phyloP scores from a whole-genome alignment of 495 filamentous ascomycete genomes.

The Penicillium diatomitis region DNA sequence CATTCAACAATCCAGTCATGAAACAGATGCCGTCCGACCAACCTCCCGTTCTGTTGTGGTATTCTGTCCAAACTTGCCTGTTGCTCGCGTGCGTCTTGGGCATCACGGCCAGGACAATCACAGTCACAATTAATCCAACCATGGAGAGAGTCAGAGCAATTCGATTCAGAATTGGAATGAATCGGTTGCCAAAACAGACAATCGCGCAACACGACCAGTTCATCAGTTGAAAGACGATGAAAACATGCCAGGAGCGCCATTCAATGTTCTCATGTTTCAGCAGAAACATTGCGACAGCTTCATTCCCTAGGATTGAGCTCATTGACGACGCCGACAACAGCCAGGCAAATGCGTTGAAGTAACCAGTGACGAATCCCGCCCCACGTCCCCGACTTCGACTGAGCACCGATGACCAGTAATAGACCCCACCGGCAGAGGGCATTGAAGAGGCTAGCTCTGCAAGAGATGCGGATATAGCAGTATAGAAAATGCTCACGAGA shows the following conservation, averaged over 20 bases:
- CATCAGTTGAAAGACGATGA: slow-evolving; percentile 54
- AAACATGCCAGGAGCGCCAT: slow-evolving; percentile 63
- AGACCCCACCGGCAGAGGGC: slow-evolving; percentile 72
- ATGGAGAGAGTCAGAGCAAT: slow-evolving; percentile 55
- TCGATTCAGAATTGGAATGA: slow-evolving; percentile 54
- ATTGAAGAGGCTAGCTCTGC: slow-evolving; percentile 67
- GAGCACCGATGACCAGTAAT: slow-evolving; percentile 71
- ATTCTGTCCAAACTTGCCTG: slow-evolving; percentile 51
- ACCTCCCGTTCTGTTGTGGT: slow-evolving; percentile 57
- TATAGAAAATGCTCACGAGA: slow-evolving; percentile 33
- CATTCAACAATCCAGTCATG: slow-evolving; percentile 64
- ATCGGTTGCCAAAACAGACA: slow-evolving; percentile 58
- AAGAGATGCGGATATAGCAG: slow-evolving; percentile 36
- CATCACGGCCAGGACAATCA: slow-evolving; percentile 65
- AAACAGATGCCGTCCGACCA: slow-evolving; percentile 59
- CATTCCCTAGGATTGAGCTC: slow-evolving; percentile 54
- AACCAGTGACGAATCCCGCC: slow-evolving; percentile 63
- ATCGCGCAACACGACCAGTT: slow-evolving; percentile 52
- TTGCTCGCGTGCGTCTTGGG: slow-evolving; percentile 50
- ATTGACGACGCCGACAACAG: slow-evolving; percentile 58
- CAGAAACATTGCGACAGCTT: slow-evolving; percentile 58
- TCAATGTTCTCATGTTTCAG: slow-evolving; percentile 50
- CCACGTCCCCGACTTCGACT: slow-evolving; percentile 52
- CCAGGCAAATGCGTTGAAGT: slow-evolving; percentile 69
- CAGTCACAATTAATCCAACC: slow-evolving; percentile 52